phyloP scores from a whole-genome alignment of 1,139 yeast species.

The Zygoascus hellenicus region DNA sequence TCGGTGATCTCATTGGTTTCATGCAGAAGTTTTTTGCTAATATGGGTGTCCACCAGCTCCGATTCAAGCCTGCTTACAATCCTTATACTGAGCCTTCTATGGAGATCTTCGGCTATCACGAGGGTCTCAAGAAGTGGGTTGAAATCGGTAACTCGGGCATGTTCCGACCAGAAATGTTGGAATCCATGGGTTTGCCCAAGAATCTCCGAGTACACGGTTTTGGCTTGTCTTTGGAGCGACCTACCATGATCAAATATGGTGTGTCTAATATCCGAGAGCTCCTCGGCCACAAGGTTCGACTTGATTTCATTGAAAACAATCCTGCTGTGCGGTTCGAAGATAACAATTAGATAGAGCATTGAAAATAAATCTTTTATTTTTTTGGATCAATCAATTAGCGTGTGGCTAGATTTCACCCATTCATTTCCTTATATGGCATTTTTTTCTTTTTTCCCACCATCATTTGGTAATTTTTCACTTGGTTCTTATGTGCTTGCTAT shows the following conservation, averaged over 20 bases:
- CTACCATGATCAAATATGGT: conserved; percentile 97
- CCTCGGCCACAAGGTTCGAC: conserved; percentile 87
- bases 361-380: too few relatives aligned
- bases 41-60: conserved; percentile 93
- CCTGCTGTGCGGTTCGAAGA: conserved; percentile 97
- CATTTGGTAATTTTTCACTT: too few relatives aligned
- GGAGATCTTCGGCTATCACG: conserved; percentile 97
- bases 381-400: too few relatives aligned
- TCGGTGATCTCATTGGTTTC: conserved; percentile 96
- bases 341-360: conserved; percentile 5
- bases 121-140: conserved; percentile 93
- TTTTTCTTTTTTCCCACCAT: too few relatives aligned
- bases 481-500: too few relatives aligned
- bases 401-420: too few relatives aligned
- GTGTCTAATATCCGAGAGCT: conserved; percentile 93
- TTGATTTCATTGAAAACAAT: conserved; percentile 89
- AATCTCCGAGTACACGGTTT: conserved; percentile 93
- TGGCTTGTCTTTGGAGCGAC: conserved; percentile 97
- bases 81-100: conserved; percentile 99
- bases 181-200: conserved; percentile 95
- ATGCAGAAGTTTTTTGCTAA: conserved; percentile 95
- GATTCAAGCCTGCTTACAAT: conserved; percentile 98
- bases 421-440: too few relatives aligned
- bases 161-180: conserved; percentile 99
- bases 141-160: conserved; percentile 99